Evolutionary conservation across 1,284 basidiomycete genomes (phyloP).

Genomic region (Fomitiporia mediterranea): DNA sequence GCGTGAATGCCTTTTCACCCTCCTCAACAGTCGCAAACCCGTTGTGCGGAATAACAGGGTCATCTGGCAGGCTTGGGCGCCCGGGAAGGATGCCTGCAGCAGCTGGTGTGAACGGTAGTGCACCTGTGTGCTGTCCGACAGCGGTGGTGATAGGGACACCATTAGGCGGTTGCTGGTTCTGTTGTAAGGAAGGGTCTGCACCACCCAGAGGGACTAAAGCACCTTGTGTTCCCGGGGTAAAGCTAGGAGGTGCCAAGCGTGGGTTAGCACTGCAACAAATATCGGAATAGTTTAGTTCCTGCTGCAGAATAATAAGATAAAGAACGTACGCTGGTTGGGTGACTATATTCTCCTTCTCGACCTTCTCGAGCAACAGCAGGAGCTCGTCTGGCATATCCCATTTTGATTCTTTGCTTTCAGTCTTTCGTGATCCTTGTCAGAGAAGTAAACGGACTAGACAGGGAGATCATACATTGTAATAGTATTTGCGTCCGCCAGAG

Average conservation of each 20-base stretch:
- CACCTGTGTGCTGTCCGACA: conserved; percentile 39
- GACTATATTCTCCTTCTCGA: conserved; percentile 65
- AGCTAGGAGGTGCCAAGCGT: conserved; percentile 14
- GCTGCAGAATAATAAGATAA: neutral
- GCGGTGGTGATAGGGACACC: conserved; percentile 12
- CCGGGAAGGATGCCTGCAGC: conserved; percentile 56
- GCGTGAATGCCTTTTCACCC: conserved; percentile 91
- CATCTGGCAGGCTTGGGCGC: conserved; percentile 75
- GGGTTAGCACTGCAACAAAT: conserved; percentile 10
- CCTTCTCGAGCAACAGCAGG: conserved; percentile 71
- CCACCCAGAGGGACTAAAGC: conserved; percentile 16
- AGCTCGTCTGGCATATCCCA: conserved; percentile 95
- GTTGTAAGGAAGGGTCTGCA: conserved; percentile 14
- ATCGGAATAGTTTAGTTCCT: neutral
- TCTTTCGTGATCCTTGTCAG: conserved; percentile 39
- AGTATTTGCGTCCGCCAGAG: conserved; percentile 85
- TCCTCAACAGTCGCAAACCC: conserved; percentile 84
- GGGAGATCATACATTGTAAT: conserved; percentile 69
- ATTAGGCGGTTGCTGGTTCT: conserved; percentile 16
- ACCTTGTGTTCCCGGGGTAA: conserved; percentile 18
- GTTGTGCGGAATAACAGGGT: conserved; percentile 81
- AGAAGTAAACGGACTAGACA: neutral
- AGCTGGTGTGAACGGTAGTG: conserved; percentile 52
- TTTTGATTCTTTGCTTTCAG: conserved; percentile 75
- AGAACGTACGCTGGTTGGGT: conserved; percentile 24